Conservation (phyloP, 2,329 filamentous ascomycete genomes). For the Beauveria scarabaeidicola region DNA sequence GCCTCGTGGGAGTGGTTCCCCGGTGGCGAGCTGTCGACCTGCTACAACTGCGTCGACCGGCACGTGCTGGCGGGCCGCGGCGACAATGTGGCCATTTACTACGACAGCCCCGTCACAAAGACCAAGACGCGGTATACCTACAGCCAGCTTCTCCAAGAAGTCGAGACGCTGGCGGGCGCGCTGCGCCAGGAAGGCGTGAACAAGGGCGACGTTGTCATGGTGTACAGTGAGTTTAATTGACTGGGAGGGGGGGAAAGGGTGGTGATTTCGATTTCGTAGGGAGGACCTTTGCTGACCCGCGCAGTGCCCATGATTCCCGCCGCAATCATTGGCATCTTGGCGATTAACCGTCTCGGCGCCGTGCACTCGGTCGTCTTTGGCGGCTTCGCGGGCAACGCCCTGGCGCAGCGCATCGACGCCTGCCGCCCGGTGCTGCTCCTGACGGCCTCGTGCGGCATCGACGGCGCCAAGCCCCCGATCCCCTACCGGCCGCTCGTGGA, state of each 20-base stretch:
- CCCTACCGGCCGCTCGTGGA: constrained; percentile 71
- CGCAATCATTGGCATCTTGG: constrained; percentile 77
- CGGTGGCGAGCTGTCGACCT: constrained; percentile 80
- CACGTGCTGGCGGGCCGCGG: constrained; percentile 79
- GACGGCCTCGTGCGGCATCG: constrained; percentile 87
- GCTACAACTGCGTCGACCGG: constrained; percentile 84
- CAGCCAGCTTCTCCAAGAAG: constrained; percentile 63
- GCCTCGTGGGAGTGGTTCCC: constrained; percentile 86
- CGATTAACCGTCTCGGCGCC: constrained; percentile 71
- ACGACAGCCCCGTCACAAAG: constrained; percentile 77
- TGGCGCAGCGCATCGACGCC: constrained; percentile 83
- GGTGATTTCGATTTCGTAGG: no score
- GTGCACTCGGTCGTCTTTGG: constrained; percentile 91
- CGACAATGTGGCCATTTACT: constrained; percentile 66
- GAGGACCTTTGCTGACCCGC: neutral
- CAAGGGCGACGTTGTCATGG: constrained; percentile 77
- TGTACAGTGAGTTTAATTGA: constrained; percentile 61
- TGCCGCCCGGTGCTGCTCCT: constrained; percentile 68
- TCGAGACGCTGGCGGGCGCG: constrained; percentile 74
- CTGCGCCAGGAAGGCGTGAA: constrained; percentile 72
- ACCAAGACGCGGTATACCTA: constrained; percentile 70
- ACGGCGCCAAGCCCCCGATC: constrained; percentile 71
- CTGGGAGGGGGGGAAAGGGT: no score
- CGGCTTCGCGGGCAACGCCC: constrained; percentile 71
- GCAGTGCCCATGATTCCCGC: constrained; percentile 92